phyloP scores from a whole-genome alignment of 371 early-diverging fungal genomes.

The Mucor velutinosus region DNA sequence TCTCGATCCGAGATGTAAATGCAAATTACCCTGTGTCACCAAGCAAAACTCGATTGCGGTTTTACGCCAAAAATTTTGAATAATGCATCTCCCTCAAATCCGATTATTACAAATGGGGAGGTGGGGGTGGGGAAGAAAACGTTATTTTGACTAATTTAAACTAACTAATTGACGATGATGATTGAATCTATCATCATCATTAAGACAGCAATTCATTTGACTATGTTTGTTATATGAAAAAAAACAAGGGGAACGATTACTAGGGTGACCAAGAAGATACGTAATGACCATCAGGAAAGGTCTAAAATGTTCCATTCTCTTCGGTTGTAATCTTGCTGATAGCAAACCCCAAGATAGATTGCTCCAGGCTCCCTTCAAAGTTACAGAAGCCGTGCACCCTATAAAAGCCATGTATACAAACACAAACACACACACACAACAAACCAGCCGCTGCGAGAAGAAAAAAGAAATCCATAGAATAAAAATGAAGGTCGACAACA shows the following conservation, averaged over 20 bases:
- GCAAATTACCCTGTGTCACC: neutral
- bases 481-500: neutral
- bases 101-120: neutral
- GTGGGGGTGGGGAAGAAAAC: neutral
- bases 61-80: neutral
- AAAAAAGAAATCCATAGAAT: neutral
- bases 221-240: neutral
- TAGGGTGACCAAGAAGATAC: neutral
- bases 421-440: neutral
- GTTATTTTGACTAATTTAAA: neutral
- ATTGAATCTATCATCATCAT: neutral
- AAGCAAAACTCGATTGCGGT: neutral
- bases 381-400: neutral
- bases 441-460: neutral
- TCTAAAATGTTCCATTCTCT: neutral
- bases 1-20: neutral
- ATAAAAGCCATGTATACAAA: neutral
- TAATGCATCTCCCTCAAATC: neutral
- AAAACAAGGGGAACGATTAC: neutral
- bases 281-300: neutral
- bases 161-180: neutral
- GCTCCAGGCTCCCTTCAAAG: neutral
- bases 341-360: neutral
- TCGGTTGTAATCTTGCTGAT: neutral
- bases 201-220: neutral